A percentile compares a stretch with the other conserved stretches of the same genome.
These are phyloP conservation scores for Termitomyces sp. DNA, from an alignment of 768 basidiomycete genomes.

Conservation along the genomic window DNA sequence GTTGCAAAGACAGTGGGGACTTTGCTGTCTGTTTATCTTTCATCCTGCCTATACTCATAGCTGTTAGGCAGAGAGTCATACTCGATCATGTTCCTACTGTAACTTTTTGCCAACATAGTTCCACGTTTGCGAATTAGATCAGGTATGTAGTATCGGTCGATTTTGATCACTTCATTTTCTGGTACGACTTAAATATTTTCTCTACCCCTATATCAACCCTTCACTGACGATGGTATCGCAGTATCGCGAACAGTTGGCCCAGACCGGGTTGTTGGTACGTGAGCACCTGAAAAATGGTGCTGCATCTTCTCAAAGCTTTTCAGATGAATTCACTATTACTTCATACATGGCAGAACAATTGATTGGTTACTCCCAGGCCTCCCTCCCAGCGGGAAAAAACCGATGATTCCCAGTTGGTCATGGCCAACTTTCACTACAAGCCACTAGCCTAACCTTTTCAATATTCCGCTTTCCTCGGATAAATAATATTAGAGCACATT, in stretches of 20 bases:
- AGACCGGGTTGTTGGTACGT: too few species aligned
- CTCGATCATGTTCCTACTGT: slow-evolving; percentile 54
- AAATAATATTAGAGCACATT: slow-evolving; percentile 28
- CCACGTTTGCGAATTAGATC: not conserved
- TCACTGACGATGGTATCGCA: not conserved
- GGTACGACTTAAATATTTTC: slow-evolving; percentile 21
- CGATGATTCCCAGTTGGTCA: slow-evolving; percentile 45
- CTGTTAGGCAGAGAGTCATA: slow-evolving; percentile 46
- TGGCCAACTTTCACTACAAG: slow-evolving; percentile 49
- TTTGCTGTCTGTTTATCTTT: slow-evolving; percentile 36
- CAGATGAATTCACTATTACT: slow-evolving; percentile 44
- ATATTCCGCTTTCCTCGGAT: not conserved
- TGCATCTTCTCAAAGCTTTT: not conserved
- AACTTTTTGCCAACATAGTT: not conserved
- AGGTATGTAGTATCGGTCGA: too few species aligned
- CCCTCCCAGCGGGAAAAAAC: slow-evolving; percentile 41
- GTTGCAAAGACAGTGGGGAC: slow-evolving; percentile 49
- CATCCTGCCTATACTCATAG: not conserved
- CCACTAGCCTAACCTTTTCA: slow-evolving; percentile 1
- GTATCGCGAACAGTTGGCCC: too few species aligned
- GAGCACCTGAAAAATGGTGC: not conserved
- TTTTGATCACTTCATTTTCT: slow-evolving; percentile 53
- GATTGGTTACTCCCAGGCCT: slow-evolving; percentile 50
- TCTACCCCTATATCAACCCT: not conserved
- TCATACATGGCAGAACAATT: slow-evolving; percentile 37